Conservation (phyloP, 257 asterid species). For the Solanum clarkiae region DNA sequence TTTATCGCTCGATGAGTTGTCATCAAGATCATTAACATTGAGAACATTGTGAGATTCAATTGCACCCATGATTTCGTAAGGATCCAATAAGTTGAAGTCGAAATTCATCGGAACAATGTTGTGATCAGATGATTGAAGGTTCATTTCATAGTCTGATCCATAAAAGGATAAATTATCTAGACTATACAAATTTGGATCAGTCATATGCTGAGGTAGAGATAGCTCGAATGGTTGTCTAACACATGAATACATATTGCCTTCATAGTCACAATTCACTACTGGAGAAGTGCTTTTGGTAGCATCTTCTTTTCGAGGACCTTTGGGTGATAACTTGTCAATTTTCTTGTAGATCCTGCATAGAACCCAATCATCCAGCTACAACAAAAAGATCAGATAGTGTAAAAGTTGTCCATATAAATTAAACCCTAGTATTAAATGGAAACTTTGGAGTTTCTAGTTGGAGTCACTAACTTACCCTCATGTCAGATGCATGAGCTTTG, state of each 20-base stretch:
- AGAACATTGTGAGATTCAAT: background rate
- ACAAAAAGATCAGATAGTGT: background rate
- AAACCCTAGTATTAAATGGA: background rate
- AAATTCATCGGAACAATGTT: background rate
- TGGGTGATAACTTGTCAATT: background rate
- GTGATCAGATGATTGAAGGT: background rate
- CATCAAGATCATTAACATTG: background rate
- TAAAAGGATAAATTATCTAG: background rate
- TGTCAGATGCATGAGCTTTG: background rate
- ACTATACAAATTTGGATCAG: too few species aligned
- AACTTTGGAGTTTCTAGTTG: background rate
- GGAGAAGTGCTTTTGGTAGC: background rate
- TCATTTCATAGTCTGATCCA: background rate
- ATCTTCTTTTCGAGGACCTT: background rate
- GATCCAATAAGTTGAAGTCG: background rate
- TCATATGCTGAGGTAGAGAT: background rate
- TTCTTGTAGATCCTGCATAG: constrained; percentile 11
- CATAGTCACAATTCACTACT: background rate
- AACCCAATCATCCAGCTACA: constrained; percentile 22
- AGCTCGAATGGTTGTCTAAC: background rate
- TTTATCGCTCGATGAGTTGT: background rate
- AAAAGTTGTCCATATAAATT: background rate
- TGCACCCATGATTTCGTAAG: background rate
- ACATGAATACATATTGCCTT: background rate
- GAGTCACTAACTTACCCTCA: constrained; percentile 6